Evolutionary conservation across 257 asterid species (phyloP).

Genomic region (Primulina eburnea): DNA sequence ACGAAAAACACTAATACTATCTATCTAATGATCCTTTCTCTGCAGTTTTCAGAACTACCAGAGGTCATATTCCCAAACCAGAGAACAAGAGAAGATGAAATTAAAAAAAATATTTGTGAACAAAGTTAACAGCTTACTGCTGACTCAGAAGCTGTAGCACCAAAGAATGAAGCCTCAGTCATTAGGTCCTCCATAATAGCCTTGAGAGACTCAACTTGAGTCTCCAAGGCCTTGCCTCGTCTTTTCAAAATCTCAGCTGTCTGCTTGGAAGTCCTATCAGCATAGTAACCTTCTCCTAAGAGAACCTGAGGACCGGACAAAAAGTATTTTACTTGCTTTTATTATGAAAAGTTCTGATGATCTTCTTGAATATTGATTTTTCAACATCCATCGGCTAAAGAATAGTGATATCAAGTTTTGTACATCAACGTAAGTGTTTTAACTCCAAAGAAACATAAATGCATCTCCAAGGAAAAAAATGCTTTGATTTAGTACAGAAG

Average conservation of each 20-base stretch:
- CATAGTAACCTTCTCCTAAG: conserved; percentile 80
- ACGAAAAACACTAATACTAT: too few species aligned
- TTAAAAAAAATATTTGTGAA: too few species aligned
- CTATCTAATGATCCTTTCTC: too few species aligned
- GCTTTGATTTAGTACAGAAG: neutral
- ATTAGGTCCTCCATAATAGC: conserved; percentile 75
- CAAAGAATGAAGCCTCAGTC: conserved; percentile 77
- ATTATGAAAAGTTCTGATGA: conserved; percentile 9
- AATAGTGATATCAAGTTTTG: conserved; percentile 9
- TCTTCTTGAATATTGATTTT: neutral
- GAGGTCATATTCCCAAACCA: too few species aligned
- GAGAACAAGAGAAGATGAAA: too few species aligned
- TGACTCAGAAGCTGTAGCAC: conserved; percentile 69
- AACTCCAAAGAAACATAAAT: conserved; percentile 5
- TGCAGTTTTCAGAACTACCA: too few species aligned
- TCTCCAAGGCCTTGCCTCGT: conserved; percentile 63
- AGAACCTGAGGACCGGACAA: conserved; percentile 55
- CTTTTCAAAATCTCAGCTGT: conserved; percentile 74
- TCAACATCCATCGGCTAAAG: conserved; percentile 4
- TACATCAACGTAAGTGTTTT: neutral
- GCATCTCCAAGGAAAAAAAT: neutral
- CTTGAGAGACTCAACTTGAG: conserved; percentile 69
- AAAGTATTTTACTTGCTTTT: neutral
- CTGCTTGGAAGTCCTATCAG: conserved; percentile 85
- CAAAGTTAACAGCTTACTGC: conserved; percentile 41